Base-by-base conservation (phyloP, 208 protist species). In the Trypanosoma brucei region DNA sequence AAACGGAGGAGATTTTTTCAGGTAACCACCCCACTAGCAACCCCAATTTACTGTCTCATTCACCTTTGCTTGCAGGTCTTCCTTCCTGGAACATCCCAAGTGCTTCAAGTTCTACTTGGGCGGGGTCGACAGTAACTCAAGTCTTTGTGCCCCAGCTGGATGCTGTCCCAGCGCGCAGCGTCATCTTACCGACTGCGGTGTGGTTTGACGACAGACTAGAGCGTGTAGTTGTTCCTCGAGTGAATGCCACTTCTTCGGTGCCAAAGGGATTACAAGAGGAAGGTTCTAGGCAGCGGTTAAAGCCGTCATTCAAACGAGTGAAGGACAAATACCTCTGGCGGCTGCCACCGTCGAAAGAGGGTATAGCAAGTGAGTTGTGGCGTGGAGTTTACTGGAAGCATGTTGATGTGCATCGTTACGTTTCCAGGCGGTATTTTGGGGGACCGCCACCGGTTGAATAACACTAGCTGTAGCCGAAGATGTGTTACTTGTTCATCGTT, bases 341-440 rank as follows among this genome's bases (percentile, higher is more conserved):
- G 58, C 76, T 81, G 35, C 84, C 86, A 33, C 86, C 83, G 30
- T 81, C 76, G 9, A 48, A 57, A 3, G 53, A 65, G 33, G 5
- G 14, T 2, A 57, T 34, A 59, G 22, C 31, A 34, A n/a, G 11
- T 38, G 65, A 87, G 13, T 62, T 55, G 39, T 91, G 84, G 83
- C 79, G 83, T 34, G 74, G 79, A 3, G 57, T 66, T 30, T 78
- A 91, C 51, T 94, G 79, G 75, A 52, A 83, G 50, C 67, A 92
- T 69, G 71, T 92, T 4, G 88, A 94, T 55, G 88, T 92, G 36
- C 88, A 89, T 56, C 84, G 84, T 6, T 94, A 94, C 70, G 55
- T 87, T 53, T 72, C 78, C 34, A 79, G 84, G 33, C 79, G 81
- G 44, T 88, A 86, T 63, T 81, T 85, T 66, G 78, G 83, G 35